A percentile compares a stretch with the other conserved stretches of the same genome.
Evolutionary conservation across 768 basidiomycete species (phyloP).

Genomic region (Tulasnella sp.): DNA sequence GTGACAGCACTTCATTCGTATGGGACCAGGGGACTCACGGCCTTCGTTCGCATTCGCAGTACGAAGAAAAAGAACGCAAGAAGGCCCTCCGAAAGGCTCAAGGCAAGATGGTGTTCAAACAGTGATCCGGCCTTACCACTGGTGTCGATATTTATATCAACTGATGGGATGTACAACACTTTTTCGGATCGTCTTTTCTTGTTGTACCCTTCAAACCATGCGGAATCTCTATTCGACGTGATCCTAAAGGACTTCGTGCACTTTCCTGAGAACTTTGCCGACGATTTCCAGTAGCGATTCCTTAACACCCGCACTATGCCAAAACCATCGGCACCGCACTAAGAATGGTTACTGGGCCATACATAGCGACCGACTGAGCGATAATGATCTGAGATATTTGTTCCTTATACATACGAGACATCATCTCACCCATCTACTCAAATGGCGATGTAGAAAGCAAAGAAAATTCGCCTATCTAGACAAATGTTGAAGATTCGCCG

Average conservation of each 20-base stretch:
- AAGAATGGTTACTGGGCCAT: not conserved
- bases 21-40: not conserved
- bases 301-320: not conserved
- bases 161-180: not conserved
- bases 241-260: not conserved
- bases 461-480: no score
- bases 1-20: slow-evolving; percentile 1
- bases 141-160: not conserved
- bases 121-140: not conserved
- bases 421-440: no score
- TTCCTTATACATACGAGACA: no score
- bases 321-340: not conserved
- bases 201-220: not conserved
- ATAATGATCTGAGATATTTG: no score
- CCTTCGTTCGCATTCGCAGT: slow-evolving; percentile 45
- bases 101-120: slow-evolving; percentile 26
- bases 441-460: no score
- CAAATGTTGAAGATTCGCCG: no score
- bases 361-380: no score
- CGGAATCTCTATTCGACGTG: not conserved
- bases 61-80: slow-evolving; percentile 77
- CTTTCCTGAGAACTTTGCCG: not conserved
- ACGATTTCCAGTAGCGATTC: not conserved
- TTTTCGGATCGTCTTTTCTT: not conserved
- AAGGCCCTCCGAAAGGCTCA: slow-evolving; percentile 63